Evolutionary conservation across 2,329 filamentous ascomycete species (phyloP).

Genomic region (Clonostachys rhizophaga): DNA sequence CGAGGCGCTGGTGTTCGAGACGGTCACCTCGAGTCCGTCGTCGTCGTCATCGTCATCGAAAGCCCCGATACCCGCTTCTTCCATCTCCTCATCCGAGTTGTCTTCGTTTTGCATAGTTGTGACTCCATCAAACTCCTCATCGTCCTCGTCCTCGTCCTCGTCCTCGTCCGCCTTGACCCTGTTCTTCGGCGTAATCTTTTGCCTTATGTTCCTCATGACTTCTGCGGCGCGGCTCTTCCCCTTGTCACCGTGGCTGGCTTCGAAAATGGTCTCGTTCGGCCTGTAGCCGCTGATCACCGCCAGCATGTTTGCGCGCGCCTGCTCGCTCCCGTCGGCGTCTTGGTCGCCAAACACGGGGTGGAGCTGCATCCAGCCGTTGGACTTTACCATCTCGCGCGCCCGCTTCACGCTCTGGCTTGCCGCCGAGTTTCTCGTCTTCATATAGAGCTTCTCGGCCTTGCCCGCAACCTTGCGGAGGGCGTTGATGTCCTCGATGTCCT

Average conservation of each 20-base stretch:
- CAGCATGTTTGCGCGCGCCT: constrained; percentile 79
- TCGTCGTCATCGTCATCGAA: constrained; percentile 49
- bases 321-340: constrained; percentile 59
- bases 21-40: constrained; percentile 66
- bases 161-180: constrained; percentile 31
- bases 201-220: constrained; percentile 68
- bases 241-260: constrained; percentile 74
- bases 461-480: constrained; percentile 67
- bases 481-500: constrained; percentile 69
- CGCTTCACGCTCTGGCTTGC: constrained; percentile 87
- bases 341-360: constrained; percentile 78
- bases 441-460: constrained; percentile 91
- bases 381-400: constrained; percentile 70
- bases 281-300: constrained; percentile 84
- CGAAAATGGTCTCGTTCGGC: constrained; percentile 93
- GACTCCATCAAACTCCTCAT: constrained; percentile 12
- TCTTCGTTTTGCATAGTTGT: constrained; percentile 19
- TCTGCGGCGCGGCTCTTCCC: constrained; percentile 69
- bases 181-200: constrained; percentile 60
- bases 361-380: constrained; percentile 66
- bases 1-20: constrained; percentile 53
- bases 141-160: constrained; percentile 20
- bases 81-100: constrained; percentile 32
- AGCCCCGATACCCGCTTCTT: constrained; percentile 19
- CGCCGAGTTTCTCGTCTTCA: constrained; percentile 84